These are phyloP conservation scores for Vararia minispora DNA, from an alignment of 768 basidiomycete species.

Conservation along the genomic window DNA sequence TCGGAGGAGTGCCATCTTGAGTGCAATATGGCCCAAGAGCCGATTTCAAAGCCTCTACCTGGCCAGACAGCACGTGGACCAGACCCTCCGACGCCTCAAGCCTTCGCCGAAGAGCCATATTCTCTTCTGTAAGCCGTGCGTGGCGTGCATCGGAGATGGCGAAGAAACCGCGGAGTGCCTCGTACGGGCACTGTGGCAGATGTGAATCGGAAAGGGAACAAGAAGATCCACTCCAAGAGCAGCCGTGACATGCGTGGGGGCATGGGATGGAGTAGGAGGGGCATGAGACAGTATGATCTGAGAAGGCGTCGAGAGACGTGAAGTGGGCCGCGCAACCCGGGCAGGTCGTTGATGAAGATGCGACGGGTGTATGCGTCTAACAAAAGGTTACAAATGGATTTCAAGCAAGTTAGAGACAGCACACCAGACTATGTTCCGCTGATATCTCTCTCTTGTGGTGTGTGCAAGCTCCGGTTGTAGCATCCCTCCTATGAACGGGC, in stretches of 20 bases:
- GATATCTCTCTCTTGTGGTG: no score
- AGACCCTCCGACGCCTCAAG: slow-evolving; percentile 48
- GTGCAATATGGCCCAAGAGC: slow-evolving; percentile 59
- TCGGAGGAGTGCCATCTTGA: slow-evolving; percentile 17
- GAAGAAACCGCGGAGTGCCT: slow-evolving; percentile 51
- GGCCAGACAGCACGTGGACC: slow-evolving; percentile 38
- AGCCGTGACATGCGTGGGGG: slow-evolving; percentile 37
- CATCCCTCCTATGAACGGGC: slow-evolving; percentile 33
- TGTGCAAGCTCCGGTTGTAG: slow-evolving; percentile 1
- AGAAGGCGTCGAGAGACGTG: no score
- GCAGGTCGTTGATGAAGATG: no score
- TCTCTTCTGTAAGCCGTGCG: slow-evolving; percentile 46
- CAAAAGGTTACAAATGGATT: no score
- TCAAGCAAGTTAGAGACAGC: no score
- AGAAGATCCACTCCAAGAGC: slow-evolving; percentile 41
- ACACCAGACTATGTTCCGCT: no score
- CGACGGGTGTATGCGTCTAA: no score
- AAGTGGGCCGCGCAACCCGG: no score
- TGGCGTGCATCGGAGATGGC: slow-evolving; percentile 23
- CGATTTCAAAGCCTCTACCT: slow-evolving; percentile 43
- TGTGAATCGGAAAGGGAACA: slow-evolving; percentile 26
- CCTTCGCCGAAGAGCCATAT: slow-evolving; percentile 46
- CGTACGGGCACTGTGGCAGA: slow-evolving; percentile 39
- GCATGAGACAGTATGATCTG: slow-evolving; percentile 29
- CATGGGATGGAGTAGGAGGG: slow-evolving; percentile 29